phyloP scores from a whole-genome alignment of 148 eudicot genomes.

The Nepenthes gracilis region DNA sequence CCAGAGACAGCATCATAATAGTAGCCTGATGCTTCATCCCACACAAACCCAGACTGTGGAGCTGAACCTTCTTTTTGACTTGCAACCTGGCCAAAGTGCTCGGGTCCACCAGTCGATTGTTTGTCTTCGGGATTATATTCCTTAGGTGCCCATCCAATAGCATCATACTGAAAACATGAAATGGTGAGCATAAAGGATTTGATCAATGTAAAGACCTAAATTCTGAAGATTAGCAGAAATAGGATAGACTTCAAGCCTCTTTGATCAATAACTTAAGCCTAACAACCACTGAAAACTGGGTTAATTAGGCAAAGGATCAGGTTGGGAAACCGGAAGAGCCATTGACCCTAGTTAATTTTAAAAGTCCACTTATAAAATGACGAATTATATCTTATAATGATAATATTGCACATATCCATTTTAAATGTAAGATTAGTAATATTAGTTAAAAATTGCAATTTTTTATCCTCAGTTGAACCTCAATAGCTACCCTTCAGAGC shows the following conservation, averaged over 20 bases:
- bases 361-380: too few species aligned
- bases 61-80: slow-evolving; percentile 50
- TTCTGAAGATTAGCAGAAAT: not conserved
- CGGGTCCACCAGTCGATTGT: slow-evolving; percentile 38
- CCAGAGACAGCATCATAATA: slow-evolving; percentile 96
- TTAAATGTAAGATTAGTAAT: too few species aligned
- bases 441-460: too few species aligned
- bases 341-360: too few species aligned
- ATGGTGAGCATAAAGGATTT: not conserved
- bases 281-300: too few species aligned
- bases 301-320: too few species aligned
- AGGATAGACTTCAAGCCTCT: not conserved
- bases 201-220: not conserved
- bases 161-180: slow-evolving; percentile 55
- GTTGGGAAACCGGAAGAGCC: too few species aligned
- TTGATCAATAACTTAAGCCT: too few species aligned
- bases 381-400: too few species aligned
- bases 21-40: slow-evolving; percentile 99
- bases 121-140: slow-evolving; percentile 93
- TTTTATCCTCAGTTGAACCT: too few species aligned
- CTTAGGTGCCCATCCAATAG: slow-evolving; percentile 97
- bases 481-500: too few species aligned
- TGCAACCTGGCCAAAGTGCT: slow-evolving; percentile 35
- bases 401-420: too few species aligned
- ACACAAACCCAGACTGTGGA: slow-evolving; percentile 92